These are phyloP conservation scores for Oenanthe sinensis DNA, from an alignment of 129 eudicot genomes.

Conservation along the genomic window DNA sequence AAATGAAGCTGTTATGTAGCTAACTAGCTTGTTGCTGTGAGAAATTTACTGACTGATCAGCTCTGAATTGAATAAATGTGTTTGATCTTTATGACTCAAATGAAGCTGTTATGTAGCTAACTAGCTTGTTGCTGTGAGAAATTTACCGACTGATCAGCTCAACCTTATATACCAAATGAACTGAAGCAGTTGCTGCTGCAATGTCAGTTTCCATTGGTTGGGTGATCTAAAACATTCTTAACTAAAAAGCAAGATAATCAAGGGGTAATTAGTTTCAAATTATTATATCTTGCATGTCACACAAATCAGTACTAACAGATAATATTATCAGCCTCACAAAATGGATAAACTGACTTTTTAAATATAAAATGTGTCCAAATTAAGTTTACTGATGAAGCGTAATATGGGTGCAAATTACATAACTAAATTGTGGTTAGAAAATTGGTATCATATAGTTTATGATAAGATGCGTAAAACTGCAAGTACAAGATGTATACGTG, in stretches of 20 bases:
- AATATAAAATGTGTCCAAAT: no score
- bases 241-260: constrained; percentile 19
- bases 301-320: constrained; percentile 14
- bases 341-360: neutral
- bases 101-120: neutral
- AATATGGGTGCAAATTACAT: neutral
- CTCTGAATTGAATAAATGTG: constrained; percentile 2
- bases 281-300: constrained; percentile 29
- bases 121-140: constrained; percentile 14
- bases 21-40: constrained; percentile 5
- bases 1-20: neutral
- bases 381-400: neutral
- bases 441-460: neutral
- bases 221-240: constrained; percentile 34
- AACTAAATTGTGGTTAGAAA: constrained; percentile 11
- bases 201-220: constrained; percentile 49
- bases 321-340: neutral
- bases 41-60: constrained; percentile 15
- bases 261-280: constrained; percentile 10
- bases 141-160: constrained; percentile 16
- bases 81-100: neutral
- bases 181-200: constrained; percentile 19
- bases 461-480: neutral
- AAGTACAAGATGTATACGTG: neutral
- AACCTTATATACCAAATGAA: constrained; percentile 38